phyloP scores from a whole-genome alignment of 345 rosid species.

The Citrus reticulata region DNA sequence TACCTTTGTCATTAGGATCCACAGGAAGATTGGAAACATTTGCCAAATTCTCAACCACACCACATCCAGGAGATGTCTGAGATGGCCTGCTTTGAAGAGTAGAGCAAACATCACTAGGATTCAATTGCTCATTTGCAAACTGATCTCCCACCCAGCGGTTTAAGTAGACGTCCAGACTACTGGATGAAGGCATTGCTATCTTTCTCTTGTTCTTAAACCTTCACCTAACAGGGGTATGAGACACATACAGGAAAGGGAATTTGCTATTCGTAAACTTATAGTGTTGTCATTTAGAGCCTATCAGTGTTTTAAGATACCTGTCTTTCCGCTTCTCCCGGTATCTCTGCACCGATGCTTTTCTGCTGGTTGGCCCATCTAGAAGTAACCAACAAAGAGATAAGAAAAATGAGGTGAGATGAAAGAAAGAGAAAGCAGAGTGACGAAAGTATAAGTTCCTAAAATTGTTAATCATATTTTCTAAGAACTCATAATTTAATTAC shows the following conservation, averaged over 20 bases:
- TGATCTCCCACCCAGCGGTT: slow-evolving; percentile 27
- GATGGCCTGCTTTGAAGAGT: slow-evolving; percentile 20
- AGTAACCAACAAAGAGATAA: not conserved
- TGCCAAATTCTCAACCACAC: slow-evolving; percentile 9
- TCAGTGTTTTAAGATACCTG: slow-evolving; percentile 26
- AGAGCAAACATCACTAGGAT: slow-evolving; percentile 15
- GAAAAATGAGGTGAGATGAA: not conserved
- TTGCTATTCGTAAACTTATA: not conserved
- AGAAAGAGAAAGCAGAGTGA: not conserved
- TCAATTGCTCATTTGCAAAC: slow-evolving; percentile 24
- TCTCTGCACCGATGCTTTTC: slow-evolving; percentile 33
- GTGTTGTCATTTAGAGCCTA: slow-evolving; percentile 1
- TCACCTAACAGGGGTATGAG: slow-evolving; percentile 49
- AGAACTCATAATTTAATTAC: not conserved
- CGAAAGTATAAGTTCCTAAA: not conserved
- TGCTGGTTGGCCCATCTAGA: slow-evolving; percentile 25
- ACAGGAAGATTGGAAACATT: not conserved
- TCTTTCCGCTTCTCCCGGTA: slow-evolving; percentile 30
- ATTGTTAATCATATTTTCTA: not conserved
- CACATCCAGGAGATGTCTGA: slow-evolving; percentile 8
- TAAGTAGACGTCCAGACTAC: slow-evolving; percentile 23
- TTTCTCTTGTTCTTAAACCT: slow-evolving; percentile 49
- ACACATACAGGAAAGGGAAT: slow-evolving; percentile 21
- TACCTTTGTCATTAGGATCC: slow-evolving; percentile 16
- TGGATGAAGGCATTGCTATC: slow-evolving; percentile 26